These are phyloP conservation scores for Fomitopsis betulina DNA, from an alignment of 1,284 basidiomycete species.

Conservation along the genomic window DNA sequence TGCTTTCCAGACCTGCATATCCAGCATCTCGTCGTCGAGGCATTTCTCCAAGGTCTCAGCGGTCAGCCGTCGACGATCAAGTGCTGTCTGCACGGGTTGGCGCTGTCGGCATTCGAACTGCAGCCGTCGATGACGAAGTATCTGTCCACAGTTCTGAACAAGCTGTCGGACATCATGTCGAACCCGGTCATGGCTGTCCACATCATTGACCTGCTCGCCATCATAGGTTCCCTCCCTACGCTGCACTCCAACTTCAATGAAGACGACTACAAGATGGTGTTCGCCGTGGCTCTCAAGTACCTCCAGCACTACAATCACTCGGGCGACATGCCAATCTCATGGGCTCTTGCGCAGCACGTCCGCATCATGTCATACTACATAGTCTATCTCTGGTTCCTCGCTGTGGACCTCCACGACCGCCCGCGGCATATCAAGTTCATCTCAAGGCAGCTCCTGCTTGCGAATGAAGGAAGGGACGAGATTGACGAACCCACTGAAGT, in stretches of 20 bases:
- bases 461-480: constrained; percentile 73
- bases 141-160: constrained; percentile 80
- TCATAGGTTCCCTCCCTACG: constrained; percentile 77
- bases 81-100: constrained; percentile 88
- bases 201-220: constrained; percentile 89
- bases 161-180: constrained; percentile 92
- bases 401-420: constrained; percentile 82
- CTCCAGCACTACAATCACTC: constrained; percentile 86
- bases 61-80: constrained; percentile 80
- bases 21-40: constrained; percentile 74
- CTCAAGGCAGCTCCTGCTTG: constrained; percentile 81
- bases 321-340: constrained; percentile 61
- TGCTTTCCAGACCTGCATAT: constrained; percentile 69
- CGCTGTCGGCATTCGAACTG: constrained; percentile 88
- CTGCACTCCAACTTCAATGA: constrained; percentile 94
- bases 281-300: constrained; percentile 93
- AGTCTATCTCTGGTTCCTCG: constrained; percentile 95
- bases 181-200: constrained; percentile 93
- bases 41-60: constrained; percentile 81
- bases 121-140: constrained; percentile 80
- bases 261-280: constrained; percentile 89
- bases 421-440: constrained; percentile 85
- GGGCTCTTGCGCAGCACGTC: constrained; percentile 94
- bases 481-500: constrained; percentile 94
- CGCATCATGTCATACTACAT: constrained; percentile 91